Percentiles rank a stretch among this genome's conserved stretches.
Evolutionary conservation across 1,284 basidiomycete genomes (phyloP).

Genomic region (Prillingera fragicola): DNA sequence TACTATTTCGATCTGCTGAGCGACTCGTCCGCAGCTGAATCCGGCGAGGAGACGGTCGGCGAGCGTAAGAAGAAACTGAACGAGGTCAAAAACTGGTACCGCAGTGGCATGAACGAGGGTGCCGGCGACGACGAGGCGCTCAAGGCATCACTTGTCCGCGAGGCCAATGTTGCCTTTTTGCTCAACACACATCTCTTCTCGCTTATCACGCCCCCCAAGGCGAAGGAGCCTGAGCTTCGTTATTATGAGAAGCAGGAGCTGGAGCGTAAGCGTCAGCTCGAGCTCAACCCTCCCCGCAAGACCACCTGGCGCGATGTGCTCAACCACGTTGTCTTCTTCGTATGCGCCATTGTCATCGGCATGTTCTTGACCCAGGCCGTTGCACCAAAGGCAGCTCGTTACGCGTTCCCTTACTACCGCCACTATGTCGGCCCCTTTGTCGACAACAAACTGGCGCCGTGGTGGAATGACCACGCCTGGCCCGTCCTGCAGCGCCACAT

Average conservation of each 20-base stretch:
- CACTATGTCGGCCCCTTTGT: background rate
- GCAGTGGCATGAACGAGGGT: conserved; percentile 63
- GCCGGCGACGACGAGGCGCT: conserved; percentile 52
- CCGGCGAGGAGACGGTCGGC: conserved; percentile 51
- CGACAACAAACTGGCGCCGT: background rate
- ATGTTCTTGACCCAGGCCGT: background rate
- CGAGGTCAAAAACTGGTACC: conserved; percentile 71
- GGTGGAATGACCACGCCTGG: background rate
- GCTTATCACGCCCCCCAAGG: conserved; percentile 43
- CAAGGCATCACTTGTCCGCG: conserved; percentile 57
- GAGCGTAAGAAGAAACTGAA: conserved; percentile 50
- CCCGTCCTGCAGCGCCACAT: background rate
- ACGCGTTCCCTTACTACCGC: too few relatives aligned
- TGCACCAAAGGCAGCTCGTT: too few relatives aligned
- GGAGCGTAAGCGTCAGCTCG: conserved; percentile 7
- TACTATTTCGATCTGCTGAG: conserved; percentile 63
- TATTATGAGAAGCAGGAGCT: conserved; percentile 20
- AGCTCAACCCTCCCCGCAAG: conserved; percentile 3
- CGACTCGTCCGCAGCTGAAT: conserved; percentile 22
- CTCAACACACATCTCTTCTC: conserved; percentile 64
- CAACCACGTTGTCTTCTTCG: background rate
- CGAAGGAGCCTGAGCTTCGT: conserved; percentile 10
- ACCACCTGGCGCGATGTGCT: background rate
- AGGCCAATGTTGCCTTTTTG: conserved; percentile 64
- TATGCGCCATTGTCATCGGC: conserved; percentile 2